Base-by-base conservation (phyloP, 164 flowering plant species). In the Kalanchoe fedtschenkoi region DNA sequence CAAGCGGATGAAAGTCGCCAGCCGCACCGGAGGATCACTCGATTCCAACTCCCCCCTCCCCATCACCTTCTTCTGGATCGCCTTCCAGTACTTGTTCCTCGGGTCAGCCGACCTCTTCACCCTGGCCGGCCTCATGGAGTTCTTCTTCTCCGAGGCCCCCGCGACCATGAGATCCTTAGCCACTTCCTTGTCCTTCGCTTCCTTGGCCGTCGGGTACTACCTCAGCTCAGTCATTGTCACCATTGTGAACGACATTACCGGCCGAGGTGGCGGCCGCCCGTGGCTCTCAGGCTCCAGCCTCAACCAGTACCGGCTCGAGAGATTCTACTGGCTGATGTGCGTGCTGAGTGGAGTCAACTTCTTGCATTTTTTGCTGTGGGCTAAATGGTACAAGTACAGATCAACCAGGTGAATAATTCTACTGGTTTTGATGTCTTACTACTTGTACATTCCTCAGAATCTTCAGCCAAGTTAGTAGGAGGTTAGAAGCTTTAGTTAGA, bases 141-240 rank as follows among this genome's bases (percentile, higher is more conserved):
- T 91, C 71, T 87, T 89, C 81, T 91, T 85, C 82, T 80, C 92
- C 0, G 96, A 91, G 66, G 95, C 98, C 6, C 98, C 95, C 7
- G 47, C 38, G 15, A 81, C 82, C 71, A 83, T 89, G 96, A 84
- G 88, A 67, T 85, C 92, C 6, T 66, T 91, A 63, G 91, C 95
- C n/a, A 89, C 88, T 0, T 66, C 98, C 6, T 88, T 89, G 21
- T 84, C 95, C 1, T 89, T 86, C 83, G 82, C 89, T 0, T 89
- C 95, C 14, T 43, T 87, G 60, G 88, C 96, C 5, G 77, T 87
- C 81, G 98, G 98, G 4, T 89, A 85, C 69, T 89, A 81, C 69
- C 73, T 91, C 34, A 91, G 98, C 74, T 84, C 95, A 0, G 85
- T 80, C 53, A 80, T 90, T 9, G 86, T 90, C 11, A 76, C 95